Base-by-base conservation (phyloP, 352 stramenopile species). In the Globisporangium paddicum region DNA sequence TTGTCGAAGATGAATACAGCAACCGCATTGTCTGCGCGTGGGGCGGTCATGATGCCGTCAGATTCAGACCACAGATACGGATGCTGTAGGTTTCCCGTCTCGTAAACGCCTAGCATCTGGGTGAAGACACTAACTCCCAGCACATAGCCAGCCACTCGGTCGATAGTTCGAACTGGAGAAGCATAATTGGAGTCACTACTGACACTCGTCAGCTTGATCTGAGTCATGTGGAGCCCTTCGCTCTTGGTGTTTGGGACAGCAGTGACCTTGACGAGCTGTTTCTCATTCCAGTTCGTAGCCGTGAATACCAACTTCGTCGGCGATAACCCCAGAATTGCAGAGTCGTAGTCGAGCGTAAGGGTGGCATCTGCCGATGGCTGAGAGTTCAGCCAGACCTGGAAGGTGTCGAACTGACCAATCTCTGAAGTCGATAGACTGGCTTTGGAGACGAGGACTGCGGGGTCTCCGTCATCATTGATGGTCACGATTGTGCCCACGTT, bases 401-500 rank as follows among this genome's bases (percentile, higher is more conserved):
- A 77, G 9, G 21, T 62, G 60, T 91, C 81, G 5, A 48, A 45
- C 55, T 88, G 79, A 2, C 81, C 79, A 32, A 91, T 85, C 62
- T 91, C 79, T 14, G 81, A 89, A 3, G 81, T 52, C 0, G 79
- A 88, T 16, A 89, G 28, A 53, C 75, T 88, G 4, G 71, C 69
- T 57, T 89, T 91, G 1, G 75, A 76, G n/a, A 91, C 38, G 10
- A 91, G 47, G 9, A 91, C 68, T 0, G 81, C 81, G 3, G 81
- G 52, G 55, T 91, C 81, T 1, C 65, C 66, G 42, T 91, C 81
- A 14, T 91, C 81, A 52, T 69, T 52, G 53, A 91, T 91, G 0
- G 77, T 78, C 42, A 91, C 81, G 48, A 91, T 77, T 16, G 81
- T 75, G 0, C 79, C 75, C 19, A 91, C 64, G 55, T 86, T 87